These are phyloP conservation scores for Hyphopichia fennica DNA, from an alignment of 1,139 yeast genomes.

Conservation along the genomic window DNA sequence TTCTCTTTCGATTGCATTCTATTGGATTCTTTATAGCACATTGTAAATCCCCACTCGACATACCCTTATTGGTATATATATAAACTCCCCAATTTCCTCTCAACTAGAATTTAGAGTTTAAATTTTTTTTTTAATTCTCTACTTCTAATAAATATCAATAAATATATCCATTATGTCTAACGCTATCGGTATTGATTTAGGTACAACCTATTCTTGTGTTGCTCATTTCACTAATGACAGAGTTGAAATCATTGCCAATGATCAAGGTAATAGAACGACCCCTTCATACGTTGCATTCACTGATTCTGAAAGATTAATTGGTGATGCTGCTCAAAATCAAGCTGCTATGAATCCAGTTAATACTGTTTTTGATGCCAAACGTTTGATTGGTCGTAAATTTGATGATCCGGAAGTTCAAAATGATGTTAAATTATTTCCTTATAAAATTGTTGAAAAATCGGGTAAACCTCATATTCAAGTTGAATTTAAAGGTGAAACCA, in stretches of 20 bases:
- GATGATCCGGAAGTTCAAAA: constrained; percentile 55
- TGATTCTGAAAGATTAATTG: constrained; percentile 65
- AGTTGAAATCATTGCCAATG: constrained; percentile 68
- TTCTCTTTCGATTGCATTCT: background rate
- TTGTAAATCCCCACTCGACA: too few species aligned
- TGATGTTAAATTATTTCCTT: constrained; percentile 66
- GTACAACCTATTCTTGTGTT: constrained; percentile 80
- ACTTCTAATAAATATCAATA: background rate
- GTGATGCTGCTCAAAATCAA: constrained; percentile 73
- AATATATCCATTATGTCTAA: constrained; percentile 45
- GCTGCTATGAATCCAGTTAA: constrained; percentile 69
- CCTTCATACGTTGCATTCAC: constrained; percentile 71
- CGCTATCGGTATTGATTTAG: constrained; percentile 81
- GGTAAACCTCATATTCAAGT: constrained; percentile 64
- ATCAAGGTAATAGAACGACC: constrained; percentile 72
- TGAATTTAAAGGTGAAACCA: constrained; percentile 65
- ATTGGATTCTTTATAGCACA: background rate
- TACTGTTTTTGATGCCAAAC: constrained; percentile 68
- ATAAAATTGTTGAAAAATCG: constrained; percentile 54
- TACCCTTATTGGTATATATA: background rate
- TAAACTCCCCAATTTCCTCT: background rate
- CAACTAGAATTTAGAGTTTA: background rate
- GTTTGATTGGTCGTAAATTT: constrained; percentile 68
- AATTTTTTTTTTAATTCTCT: background rate
- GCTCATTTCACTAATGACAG: constrained; percentile 71